Base-by-base conservation (phyloP, 441 rosid genomes). In the Erysimum cheiri region DNA sequence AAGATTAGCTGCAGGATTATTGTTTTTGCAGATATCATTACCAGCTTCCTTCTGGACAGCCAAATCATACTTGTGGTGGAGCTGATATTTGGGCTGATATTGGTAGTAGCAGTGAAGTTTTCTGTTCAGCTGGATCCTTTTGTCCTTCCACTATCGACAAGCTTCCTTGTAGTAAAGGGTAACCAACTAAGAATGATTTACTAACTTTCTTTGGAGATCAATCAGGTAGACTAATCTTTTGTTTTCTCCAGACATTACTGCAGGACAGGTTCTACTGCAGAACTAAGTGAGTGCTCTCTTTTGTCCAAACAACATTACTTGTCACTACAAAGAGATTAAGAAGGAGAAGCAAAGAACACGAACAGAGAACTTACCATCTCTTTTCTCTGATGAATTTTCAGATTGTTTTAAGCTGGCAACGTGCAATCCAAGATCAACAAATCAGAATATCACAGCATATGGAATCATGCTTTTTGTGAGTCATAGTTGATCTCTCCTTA, bases 41-140 rank as follows among this genome's bases (percentile, higher is more conserved):
- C 85, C 91, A 83, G 73, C 69, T 88, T 61, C 98, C 97, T 66
- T 81, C 91, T 37, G 97, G 88, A 48, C 77, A 82, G 17, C 83
- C 84, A 54, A 77, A 88, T 78, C 97, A 91, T 75, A 84, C 85
- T 9, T 93, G 98, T 66, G 97, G 98, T 12, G 98, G 96, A 70
- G 98, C 98, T 22, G 97, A 93, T 73, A 43, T 77, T 57, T 93
- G 96, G 98, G 94, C 98, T 33, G 96, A 91, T 76, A 76, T 88
- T 61, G 60, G 35, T 58, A 89, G 93, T 79, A 89, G 88, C 64
- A 63, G 82, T 48, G 97, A 89, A 80, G 80, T 91, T 35, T 93
- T 93, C 81, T 93, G 97, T 72, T 81, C 96, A 46, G 85, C 93
- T 63, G 98, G 97, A 72, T 89, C 90, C n/a, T 93, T 83, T 80